Evolutionary conservation across 1,284 basidiomycete genomes (phyloP).

Genomic region (Ustilago nuda): DNA sequence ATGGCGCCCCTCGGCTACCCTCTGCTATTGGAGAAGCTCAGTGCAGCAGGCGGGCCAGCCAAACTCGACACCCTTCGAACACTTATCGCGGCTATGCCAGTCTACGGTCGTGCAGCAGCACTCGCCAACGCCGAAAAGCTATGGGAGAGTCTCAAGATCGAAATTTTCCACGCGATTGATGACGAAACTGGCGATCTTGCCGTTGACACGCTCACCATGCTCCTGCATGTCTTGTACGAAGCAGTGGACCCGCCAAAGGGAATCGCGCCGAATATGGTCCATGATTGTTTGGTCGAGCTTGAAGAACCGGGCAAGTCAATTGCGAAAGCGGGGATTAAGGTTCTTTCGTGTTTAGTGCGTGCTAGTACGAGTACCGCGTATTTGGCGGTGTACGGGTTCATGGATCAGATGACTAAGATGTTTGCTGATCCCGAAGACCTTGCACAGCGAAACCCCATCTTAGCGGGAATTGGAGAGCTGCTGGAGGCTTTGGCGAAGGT

Average conservation of each 20-base stretch:
- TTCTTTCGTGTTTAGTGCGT: conserved; percentile 49
- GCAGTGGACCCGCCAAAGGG: conserved; percentile 56
- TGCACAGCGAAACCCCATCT: conserved; percentile 78
- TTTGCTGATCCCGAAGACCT: conserved; percentile 83
- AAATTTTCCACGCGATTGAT: conserved; percentile 68
- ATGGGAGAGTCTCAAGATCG: conserved; percentile 64
- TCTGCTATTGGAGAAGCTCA: conserved; percentile 91
- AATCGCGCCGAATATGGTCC: conserved; percentile 59
- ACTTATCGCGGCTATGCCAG: conserved; percentile 59
- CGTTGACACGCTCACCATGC: conserved; percentile 50
- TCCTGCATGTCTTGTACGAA: conserved; percentile 61
- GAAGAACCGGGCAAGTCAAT: conserved; percentile 61
- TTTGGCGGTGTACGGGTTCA: conserved; percentile 45
- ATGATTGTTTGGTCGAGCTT: conserved; percentile 57
- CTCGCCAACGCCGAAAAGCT: conserved; percentile 54
- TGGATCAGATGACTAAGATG: conserved; percentile 71
- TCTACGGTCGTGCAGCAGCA: conserved; percentile 63
- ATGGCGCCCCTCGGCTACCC: conserved; percentile 89
- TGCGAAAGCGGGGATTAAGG: conserved; percentile 55
- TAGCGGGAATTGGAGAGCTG: conserved; percentile 70
- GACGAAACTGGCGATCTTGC: conserved; percentile 58
- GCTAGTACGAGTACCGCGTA: conserved; percentile 52
- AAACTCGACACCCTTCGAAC: conserved; percentile 73
- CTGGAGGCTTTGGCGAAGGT: conserved; percentile 56
- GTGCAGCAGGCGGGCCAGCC: conserved; percentile 81